These are phyloP conservation scores for Simplicillium aogashimaense DNA, from an alignment of 2,329 filamentous ascomycete species.

Conservation along the genomic window DNA sequence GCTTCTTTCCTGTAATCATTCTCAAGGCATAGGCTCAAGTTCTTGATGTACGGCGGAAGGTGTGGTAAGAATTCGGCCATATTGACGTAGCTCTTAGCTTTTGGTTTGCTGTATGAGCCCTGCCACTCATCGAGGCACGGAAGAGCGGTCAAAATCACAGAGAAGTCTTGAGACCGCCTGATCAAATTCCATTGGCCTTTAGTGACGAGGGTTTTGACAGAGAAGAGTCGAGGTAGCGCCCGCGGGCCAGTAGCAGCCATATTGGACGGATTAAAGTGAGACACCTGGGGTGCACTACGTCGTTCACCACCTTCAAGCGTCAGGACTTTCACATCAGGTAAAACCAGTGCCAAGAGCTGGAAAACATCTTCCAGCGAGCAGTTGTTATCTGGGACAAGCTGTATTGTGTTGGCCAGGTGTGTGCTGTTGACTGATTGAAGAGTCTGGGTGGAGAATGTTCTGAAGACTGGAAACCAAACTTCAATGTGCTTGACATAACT, in stretches of 20 bases:
- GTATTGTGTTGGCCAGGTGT: slow-evolving; percentile 40
- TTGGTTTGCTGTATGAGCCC: slow-evolving; percentile 59
- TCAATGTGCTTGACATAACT: slow-evolving; percentile 62
- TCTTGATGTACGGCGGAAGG: slow-evolving; percentile 47
- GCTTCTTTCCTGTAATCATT: slow-evolving; percentile 60
- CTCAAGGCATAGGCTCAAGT: slow-evolving; percentile 60
- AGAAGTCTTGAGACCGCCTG: slow-evolving; percentile 52
- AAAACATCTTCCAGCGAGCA: slow-evolving; percentile 63
- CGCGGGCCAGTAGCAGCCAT: slow-evolving; percentile 3
- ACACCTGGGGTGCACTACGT: slow-evolving; percentile 62
- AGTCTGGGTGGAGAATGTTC: slow-evolving; percentile 32
- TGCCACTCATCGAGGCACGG: slow-evolving; percentile 57
- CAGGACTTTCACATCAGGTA: slow-evolving; percentile 53
- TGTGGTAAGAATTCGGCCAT: slow-evolving; percentile 53
- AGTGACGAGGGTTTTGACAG: slow-evolving; percentile 58
- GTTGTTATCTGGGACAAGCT: slow-evolving; percentile 51
- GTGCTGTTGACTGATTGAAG: slow-evolving; percentile 16
- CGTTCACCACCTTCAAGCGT: slow-evolving; percentile 70
- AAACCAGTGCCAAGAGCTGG: slow-evolving; percentile 45
- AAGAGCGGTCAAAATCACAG: slow-evolving; percentile 48
- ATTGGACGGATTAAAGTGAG: slow-evolving; percentile 17
- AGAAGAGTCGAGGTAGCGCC: slow-evolving; percentile 36
- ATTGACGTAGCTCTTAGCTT: slow-evolving; percentile 62
- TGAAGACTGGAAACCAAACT: slow-evolving; percentile 69
- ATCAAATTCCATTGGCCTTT: slow-evolving; percentile 73